These are phyloP conservation scores for Daldinia loculata DNA, from an alignment of 495 filamentous ascomycete species.

Conservation along the genomic window DNA sequence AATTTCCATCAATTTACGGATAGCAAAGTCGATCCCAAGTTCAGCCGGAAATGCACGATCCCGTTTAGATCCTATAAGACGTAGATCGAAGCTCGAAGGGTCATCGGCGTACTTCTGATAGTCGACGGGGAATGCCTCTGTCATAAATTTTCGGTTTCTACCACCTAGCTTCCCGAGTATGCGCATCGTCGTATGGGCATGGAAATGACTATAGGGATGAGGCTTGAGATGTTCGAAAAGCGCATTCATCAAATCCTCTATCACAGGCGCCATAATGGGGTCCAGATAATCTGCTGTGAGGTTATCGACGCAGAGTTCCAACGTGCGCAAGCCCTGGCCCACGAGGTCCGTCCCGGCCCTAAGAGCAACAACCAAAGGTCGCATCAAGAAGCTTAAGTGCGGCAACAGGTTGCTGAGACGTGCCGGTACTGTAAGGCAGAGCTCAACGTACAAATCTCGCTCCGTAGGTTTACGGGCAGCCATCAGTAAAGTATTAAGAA, in stretches of 20 bases:
- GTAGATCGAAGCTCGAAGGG: slow-evolving; percentile 81
- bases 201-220: slow-evolving; percentile 93
- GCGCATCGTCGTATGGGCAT: slow-evolving; percentile 97
- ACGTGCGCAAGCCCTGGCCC: slow-evolving; percentile 88
- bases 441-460: slow-evolving; percentile 94
- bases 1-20: slow-evolving; percentile 82
- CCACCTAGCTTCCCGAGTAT: slow-evolving; percentile 97
- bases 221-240: slow-evolving; percentile 94
- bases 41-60: slow-evolving; percentile 87
- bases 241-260: slow-evolving; percentile 97
- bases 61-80: slow-evolving; percentile 84
- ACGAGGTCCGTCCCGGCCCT: slow-evolving; percentile 92
- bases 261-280: slow-evolving; percentile 98
- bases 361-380: slow-evolving; percentile 92
- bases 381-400: slow-evolving; percentile 97
- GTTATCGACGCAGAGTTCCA: slow-evolving; percentile 98
- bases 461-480: slow-evolving; percentile 89
- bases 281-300: slow-evolving; percentile 97
- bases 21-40: slow-evolving; percentile 86
- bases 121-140: slow-evolving; percentile 78
- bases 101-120: slow-evolving; percentile 91
- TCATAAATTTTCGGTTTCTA: slow-evolving; percentile 93
- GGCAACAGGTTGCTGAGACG: slow-evolving; percentile 93
- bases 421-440: slow-evolving; percentile 95
- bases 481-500: slow-evolving; percentile 90